Evolutionary conservation across 352 stramenopile genomes (phyloP).

Genomic region (Globisporangium irregulare): DNA sequence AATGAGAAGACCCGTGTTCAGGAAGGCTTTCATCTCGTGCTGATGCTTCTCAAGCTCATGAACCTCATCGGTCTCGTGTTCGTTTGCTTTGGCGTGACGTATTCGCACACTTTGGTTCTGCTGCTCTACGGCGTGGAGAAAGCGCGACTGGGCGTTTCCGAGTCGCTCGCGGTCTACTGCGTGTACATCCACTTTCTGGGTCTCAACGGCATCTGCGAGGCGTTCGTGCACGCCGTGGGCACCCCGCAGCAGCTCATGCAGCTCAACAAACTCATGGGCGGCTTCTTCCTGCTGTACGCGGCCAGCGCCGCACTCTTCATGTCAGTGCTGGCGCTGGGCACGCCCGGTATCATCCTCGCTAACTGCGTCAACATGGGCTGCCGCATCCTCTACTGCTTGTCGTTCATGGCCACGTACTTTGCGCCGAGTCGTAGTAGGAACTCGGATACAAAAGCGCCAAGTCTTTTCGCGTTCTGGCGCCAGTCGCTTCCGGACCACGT

Average conservation of each 20-base stretch:
- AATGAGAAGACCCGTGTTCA: neutral
- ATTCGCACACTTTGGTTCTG: slow-evolving; percentile 74
- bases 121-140: slow-evolving; percentile 82
- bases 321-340: slow-evolving; percentile 49
- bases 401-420: slow-evolving; percentile 68
- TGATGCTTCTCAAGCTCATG: slow-evolving; percentile 83
- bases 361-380: slow-evolving; percentile 89
- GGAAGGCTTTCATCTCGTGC: slow-evolving; percentile 48
- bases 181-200: slow-evolving; percentile 94
- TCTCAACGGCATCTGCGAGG: slow-evolving; percentile 95
- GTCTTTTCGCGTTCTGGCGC: slow-evolving; percentile 42
- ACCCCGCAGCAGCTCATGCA: slow-evolving; percentile 64
- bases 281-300: slow-evolving; percentile 80
- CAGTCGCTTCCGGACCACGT: slow-evolving; percentile 45
- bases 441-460: neutral
- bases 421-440: neutral
- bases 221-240: slow-evolving; percentile 92
- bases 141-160: slow-evolving; percentile 43
- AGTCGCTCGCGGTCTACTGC: slow-evolving; percentile 83
- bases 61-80: slow-evolving; percentile 83
- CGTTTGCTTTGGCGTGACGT: slow-evolving; percentile 78
- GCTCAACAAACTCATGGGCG: slow-evolving; percentile 77
- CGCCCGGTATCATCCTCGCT: slow-evolving; percentile 73
- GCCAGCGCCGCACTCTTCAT: slow-evolving; percentile 66
- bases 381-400: slow-evolving; percentile 78